Percentiles rank a stretch among this genome's conserved stretches.
Evolutionary conservation across 345 rosid genomes (phyloP).

Genomic region (Linum tenue): DNA sequence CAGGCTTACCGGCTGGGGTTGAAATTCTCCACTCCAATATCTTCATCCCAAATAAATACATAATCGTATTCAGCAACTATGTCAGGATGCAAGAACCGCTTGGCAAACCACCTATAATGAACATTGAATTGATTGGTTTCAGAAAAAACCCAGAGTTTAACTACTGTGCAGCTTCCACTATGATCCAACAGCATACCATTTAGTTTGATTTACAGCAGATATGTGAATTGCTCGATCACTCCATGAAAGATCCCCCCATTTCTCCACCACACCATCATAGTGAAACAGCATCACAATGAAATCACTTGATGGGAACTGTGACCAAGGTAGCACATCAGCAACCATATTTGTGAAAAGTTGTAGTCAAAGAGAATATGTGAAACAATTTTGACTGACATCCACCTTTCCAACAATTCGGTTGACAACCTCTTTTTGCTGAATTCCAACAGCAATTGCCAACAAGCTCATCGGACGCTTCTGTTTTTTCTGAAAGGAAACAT

Average conservation of each 20-base stretch:
- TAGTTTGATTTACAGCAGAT: conserved; percentile 48
- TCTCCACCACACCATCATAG: conserved; percentile 43
- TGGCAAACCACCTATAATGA: conserved; percentile 85
- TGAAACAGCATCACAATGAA: conserved; percentile 53
- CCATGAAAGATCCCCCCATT: conserved; percentile 45
- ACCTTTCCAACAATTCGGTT: conserved; percentile 65
- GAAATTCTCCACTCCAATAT: conserved; percentile 73
- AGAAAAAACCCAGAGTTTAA: neutral
- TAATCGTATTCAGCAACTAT: conserved; percentile 66
- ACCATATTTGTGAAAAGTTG: neutral
- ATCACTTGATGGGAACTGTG: conserved; percentile 35
- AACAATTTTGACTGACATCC: neutral
- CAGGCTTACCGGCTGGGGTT: conserved; percentile 47
- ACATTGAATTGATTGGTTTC: neutral
- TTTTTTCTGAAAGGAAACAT: conserved; percentile 28
- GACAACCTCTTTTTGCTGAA: conserved; percentile 62
- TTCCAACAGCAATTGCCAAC: conserved; percentile 65
- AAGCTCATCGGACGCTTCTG: conserved; percentile 33
- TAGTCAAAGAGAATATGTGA: conserved; percentile 2
- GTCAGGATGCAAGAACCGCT: conserved; percentile 89
- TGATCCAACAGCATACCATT: conserved; percentile 29
- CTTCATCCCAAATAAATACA: conserved; percentile 95
- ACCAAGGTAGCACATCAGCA: conserved; percentile 3
- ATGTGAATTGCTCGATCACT: conserved; percentile 32
- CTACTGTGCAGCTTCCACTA: neutral